These are phyloP conservation scores for Sporothrix sp. DNA, from an alignment of 2,329 filamentous ascomycete genomes.

Conservation along the genomic window DNA sequence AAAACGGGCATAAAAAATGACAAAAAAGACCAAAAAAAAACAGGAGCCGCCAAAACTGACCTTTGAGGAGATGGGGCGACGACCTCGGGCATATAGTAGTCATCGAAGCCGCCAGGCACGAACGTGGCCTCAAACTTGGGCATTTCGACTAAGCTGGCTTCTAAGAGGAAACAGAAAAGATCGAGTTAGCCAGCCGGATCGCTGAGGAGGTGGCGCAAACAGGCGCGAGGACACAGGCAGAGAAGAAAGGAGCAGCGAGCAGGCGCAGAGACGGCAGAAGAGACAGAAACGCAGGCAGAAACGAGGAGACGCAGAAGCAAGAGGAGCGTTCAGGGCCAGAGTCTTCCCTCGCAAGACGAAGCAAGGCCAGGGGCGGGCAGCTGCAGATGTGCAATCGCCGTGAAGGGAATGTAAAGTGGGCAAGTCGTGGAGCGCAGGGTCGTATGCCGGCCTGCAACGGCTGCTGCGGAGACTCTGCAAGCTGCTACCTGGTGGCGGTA, in stretches of 20 bases:
- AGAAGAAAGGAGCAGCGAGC: neutral
- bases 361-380: no score
- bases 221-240: neutral
- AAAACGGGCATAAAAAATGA: neutral
- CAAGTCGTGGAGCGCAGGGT: no score
- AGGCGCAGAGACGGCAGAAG: neutral
- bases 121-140: constrained; percentile 44
- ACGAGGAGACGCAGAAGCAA: no score
- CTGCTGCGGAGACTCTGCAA: no score
- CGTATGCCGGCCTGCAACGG: no score
- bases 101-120: constrained; percentile 45
- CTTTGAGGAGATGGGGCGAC: constrained; percentile 46
- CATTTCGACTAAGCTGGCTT: constrained; percentile 28
- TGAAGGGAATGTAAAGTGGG: no score
- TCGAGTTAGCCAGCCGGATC: neutral
- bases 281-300: neutral
- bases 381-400: no score
- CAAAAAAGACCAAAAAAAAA: neutral
- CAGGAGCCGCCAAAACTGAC: constrained; percentile 23
- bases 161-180: constrained; percentile 10
- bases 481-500: no score
- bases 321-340: no score
- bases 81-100: constrained; percentile 50
- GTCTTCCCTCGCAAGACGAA: no score
- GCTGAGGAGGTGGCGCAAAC: neutral